Evolutionary conservation across 345 rosid species (phyloP).

Genomic region (Gossypium longicalyx): DNA sequence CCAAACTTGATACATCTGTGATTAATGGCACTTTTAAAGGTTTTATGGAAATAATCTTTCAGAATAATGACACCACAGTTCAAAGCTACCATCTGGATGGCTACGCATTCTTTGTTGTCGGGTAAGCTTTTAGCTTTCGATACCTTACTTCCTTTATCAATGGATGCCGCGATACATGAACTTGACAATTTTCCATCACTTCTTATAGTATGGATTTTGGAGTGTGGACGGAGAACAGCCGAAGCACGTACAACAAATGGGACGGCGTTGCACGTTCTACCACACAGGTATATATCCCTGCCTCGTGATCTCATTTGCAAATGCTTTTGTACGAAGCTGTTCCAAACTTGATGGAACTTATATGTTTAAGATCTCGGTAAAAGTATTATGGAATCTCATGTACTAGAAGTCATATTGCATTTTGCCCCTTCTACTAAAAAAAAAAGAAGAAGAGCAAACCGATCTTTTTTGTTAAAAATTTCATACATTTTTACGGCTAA

Average conservation of each 20-base stretch:
- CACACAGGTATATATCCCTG: conserved; percentile 47
- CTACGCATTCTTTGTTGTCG: conserved; percentile 85
- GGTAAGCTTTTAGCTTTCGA: conserved; percentile 47
- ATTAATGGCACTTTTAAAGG: conserved; percentile 85
- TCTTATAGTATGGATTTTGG: conserved; percentile 83
- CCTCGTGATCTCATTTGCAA: conserved; percentile 11
- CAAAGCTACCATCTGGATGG: conserved; percentile 93
- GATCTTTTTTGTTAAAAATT: too few species aligned
- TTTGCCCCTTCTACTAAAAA: too few species aligned
- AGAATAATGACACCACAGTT: conserved; percentile 67
- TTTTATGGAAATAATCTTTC: conserved; percentile 86
- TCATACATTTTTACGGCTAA: too few species aligned
- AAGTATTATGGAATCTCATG: too few species aligned
- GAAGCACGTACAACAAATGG: conserved; percentile 84
- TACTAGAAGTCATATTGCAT: too few species aligned
- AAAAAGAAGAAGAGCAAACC: too few species aligned
- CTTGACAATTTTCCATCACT: conserved; percentile 9
- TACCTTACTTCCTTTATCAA: conserved; percentile 7
- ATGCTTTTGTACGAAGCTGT: conserved; percentile 6
- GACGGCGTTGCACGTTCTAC: conserved; percentile 87
- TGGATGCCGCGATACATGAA: conserved; percentile 5
- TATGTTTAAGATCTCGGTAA: not conserved
- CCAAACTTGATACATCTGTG: conserved; percentile 75
- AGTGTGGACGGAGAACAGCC: conserved; percentile 85
- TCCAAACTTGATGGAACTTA: not conserved